Base-by-base conservation (phyloP, 2,329 filamentous ascomycete species). In the Hypoxylon sp. region DNA sequence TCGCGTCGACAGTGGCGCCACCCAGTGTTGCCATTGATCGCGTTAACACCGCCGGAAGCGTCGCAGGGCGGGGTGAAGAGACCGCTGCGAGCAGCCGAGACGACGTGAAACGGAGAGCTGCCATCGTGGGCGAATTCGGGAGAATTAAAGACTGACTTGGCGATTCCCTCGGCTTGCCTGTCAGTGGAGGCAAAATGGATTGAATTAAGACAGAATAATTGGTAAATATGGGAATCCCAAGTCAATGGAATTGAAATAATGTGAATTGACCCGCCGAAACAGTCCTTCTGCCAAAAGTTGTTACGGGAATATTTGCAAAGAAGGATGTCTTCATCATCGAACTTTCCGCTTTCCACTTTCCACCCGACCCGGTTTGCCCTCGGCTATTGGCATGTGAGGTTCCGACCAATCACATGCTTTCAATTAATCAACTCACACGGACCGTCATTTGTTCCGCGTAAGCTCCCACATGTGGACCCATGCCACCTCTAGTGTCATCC, bases 61-160 rank as follows among this genome's bases (percentile, higher is more conserved):
- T 75, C 30, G 70, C 66, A 21, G 67, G 48, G 52, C 79, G 82
- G 76, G 79, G 80, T 71, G 74, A 77, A 73, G 81, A 75, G 73
- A 83, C 79, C 76, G 82, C 82, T 79, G 82, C 84, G 73, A 89
- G 75, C 65, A 88, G 77, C 77, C 86, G 84, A 70, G 82, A 77
- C 64, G 86, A 82, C 75, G 85, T 82, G 75, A 85, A 86, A 83
- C 87, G 87, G 80, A 89, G 86, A 83, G 87, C 82, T 76, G 87
- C 85, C 87, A 89, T 89, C 78, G 76, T 81, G 73, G 74, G 75
- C 71, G 60, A 66, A 48, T 59, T 65, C 34, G 63, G 51, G 50
- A 41, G 50, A 52, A 23, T 25, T 45, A 53, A 23, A 19, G 58
- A 36, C 43, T 62, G 51, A 48, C 55, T 59, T n/a, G 21, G 32